Base-by-base conservation (phyloP, 257 asterid genomes). In the Oldenlandia corymbosa region DNA sequence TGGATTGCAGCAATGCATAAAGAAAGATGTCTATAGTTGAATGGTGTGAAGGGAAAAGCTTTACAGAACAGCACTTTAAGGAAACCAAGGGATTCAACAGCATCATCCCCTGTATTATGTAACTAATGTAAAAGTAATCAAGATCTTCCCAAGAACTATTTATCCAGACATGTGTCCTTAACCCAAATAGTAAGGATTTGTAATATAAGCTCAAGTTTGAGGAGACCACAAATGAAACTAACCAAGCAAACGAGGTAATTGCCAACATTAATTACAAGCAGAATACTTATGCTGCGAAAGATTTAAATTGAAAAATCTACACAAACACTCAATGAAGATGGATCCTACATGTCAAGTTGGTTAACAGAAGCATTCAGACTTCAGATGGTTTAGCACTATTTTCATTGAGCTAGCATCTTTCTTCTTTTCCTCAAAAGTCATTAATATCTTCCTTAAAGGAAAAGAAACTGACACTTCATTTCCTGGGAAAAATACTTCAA, bases 81-180 rank as follows among this genome's bases (percentile, higher is more conserved):
- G 24, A 34, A 48, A 63, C 32, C 11, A 49, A 63, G 12, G 27
- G 43, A 16, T 63, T 49, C 59, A 48, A n/a, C 18, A 26, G 32
- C 23, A 64, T 49, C 56, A 32, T 48, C 59, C 58, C 6, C 24
- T n/a, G 13, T 31, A 26, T 51, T 54, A 43, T 36, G 45, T 43
- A 62, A 30, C 57, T n/a, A 45, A 62, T 10, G 47, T 34, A 34
- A 58, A 39, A 26, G 42, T n/a, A 48, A 45, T 31, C 32, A 60
- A 14, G 52, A 41, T 56, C 20, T 10, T 11, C 11, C 42, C 10
- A 11, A 26, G 6, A 8, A 30, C 41, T 30, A 20, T 20, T 67
- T 20, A 17, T 17, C 0, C 9, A 9, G 5, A 21, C 18, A 58
- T n/a, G 24, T 28, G 9, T 28, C 65, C 47, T 48, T 30, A 42